phyloP scores from a whole-genome alignment of 805 yeast genomes.

The Candida maris region DNA sequence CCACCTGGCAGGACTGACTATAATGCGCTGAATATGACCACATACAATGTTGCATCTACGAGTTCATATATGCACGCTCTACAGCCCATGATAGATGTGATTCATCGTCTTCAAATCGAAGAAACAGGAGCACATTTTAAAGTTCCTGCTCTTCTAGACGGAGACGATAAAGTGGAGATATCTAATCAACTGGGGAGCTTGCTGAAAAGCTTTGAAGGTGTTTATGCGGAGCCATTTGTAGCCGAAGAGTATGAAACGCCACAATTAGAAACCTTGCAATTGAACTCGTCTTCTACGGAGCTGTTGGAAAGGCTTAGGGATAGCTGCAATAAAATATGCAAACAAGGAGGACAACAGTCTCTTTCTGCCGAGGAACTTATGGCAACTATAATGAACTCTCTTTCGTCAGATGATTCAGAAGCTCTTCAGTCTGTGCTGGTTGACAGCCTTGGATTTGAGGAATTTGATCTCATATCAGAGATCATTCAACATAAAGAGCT shows the following conservation, averaged over 20 bases:
- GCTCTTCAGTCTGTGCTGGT: conserved; percentile 68
- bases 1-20: no score
- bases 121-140: conserved; percentile 20
- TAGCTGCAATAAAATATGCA: conserved; percentile 25
- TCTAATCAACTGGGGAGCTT: conserved; percentile 23
- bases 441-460: conserved; percentile 82
- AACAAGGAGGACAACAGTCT: conserved; percentile 26
- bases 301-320: conserved; percentile 18
- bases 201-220: conserved; percentile 32
- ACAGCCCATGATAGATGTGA: conserved; percentile 59
- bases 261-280: conserved; percentile 2
- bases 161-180: conserved; percentile 26
- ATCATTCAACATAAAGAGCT: conserved; percentile 46
- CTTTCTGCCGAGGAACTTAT: conserved; percentile 20
- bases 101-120: conserved; percentile 33
- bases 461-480: conserved; percentile 71
- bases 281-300: conserved; percentile 5
- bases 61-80: conserved; percentile 77
- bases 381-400: conserved; percentile 29
- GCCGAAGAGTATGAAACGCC: conserved; percentile 10
- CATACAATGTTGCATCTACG: conserved; percentile 59
- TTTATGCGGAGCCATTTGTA: conserved; percentile 22
- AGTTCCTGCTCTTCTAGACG: conserved; percentile 32
- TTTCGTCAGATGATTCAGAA: conserved; percentile 40
- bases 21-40: conserved; percentile 39